Percentiles rank a stretch among this genome's conserved stretches.
phyloP scores from a whole-genome alignment of 2,329 filamentous ascomycete genomes.

The Colletotrichum orbiculare region DNA sequence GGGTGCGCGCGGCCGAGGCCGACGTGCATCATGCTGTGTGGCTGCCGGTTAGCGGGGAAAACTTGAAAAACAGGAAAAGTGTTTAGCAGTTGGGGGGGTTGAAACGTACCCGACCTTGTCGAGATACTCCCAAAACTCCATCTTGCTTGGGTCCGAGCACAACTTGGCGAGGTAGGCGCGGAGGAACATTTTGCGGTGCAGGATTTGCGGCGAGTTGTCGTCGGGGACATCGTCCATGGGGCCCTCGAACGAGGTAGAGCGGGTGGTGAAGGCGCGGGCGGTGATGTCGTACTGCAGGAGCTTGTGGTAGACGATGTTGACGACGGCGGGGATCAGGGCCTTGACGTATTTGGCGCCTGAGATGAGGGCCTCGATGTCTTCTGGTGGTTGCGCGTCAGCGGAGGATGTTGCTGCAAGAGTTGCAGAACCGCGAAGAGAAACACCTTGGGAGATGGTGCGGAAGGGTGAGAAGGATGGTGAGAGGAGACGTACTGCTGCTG shows the following conservation, averaged over 20 bases:
- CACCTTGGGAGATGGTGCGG: too few species aligned
- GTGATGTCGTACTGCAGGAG: constrained; percentile 85
- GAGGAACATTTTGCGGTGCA: constrained; percentile 81
- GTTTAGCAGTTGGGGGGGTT: background rate
- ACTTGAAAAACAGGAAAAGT: background rate
- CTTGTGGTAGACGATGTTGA: constrained; percentile 88
- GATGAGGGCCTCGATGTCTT: constrained; percentile 77
- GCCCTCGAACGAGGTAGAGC: constrained; percentile 72
- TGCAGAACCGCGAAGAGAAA: too few species aligned
- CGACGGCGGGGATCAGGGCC: constrained; percentile 82
- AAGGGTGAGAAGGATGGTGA: background rate
- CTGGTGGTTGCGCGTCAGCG: constrained; percentile 50
- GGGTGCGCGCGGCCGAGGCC: constrained; percentile 77
- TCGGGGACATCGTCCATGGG: constrained; percentile 71
- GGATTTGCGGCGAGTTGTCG: constrained; percentile 79
- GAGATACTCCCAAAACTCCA: constrained; percentile 86
- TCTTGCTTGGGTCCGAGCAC: constrained; percentile 78
- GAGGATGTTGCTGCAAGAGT: too few species aligned
- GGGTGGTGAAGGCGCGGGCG: constrained; percentile 77
- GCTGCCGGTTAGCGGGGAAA: background rate
- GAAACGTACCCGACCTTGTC: constrained; percentile 79
- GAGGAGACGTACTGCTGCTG: constrained; percentile 67
- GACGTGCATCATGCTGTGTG: constrained; percentile 78
- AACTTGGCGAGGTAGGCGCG: constrained; percentile 81
- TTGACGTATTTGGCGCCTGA: constrained; percentile 81